These are phyloP conservation scores for Rhizopogon vesiculosus DNA, from an alignment of 768 basidiomycete species.

Conservation along the genomic window DNA sequence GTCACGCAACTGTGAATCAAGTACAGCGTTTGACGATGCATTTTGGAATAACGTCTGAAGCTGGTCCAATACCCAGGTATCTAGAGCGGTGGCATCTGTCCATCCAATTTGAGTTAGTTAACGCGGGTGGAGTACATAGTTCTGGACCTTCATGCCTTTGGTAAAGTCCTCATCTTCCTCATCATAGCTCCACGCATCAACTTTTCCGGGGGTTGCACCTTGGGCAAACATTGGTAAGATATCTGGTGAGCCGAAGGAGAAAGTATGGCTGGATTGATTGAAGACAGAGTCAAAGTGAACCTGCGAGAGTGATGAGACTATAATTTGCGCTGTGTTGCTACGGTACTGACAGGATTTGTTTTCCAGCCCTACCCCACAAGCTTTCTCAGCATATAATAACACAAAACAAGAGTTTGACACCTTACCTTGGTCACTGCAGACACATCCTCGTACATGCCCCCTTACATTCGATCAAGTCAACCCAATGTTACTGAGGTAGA, in stretches of 20 bases:
- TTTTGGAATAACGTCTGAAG: conserved; percentile 59
- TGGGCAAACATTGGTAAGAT: conserved; percentile 83
- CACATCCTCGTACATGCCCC: conserved; percentile 89
- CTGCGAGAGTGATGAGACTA: conserved; percentile 15
- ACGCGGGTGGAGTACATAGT: neutral
- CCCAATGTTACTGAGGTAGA: neutral
- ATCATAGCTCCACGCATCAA: conserved; percentile 72
- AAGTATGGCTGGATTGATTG: conserved; percentile 74
- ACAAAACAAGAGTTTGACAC: neutral
- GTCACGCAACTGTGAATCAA: conserved; percentile 49
- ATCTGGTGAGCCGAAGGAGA: conserved; percentile 84
- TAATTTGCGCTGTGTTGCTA: neutral
- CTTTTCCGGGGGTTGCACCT: conserved; percentile 66
- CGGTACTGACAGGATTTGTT: conserved; percentile 59
- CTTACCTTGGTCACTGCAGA: conserved; percentile 80
- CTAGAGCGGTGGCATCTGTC: conserved; percentile 70
- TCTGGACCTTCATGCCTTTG: conserved; percentile 44
- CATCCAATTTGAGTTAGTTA: neutral
- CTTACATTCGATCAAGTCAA: conserved; percentile 26
- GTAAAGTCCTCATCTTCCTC: conserved; percentile 84
- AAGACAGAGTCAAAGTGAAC: conserved; percentile 87
- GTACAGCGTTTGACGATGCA: conserved; percentile 45
- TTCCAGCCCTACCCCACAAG: conserved; percentile 65
- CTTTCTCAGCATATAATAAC: neutral
- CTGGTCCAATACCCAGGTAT: conserved; percentile 75